Evolutionary conservation across 208 protist species (phyloP), one percentile per base, ranked within the genome.

Genomic region (Trichomonas gallinae): DNA sequence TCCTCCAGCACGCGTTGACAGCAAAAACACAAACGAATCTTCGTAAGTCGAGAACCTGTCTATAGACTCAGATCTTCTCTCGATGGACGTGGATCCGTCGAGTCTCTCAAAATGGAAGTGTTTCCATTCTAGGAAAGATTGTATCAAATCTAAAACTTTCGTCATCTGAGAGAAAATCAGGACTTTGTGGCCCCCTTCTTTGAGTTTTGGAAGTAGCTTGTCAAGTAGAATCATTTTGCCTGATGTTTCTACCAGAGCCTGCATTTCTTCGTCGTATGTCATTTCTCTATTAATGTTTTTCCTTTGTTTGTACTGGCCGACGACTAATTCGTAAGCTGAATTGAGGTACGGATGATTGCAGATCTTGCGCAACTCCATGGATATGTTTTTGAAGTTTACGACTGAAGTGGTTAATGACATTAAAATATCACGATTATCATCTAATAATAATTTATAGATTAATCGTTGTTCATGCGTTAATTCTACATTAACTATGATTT

Each of bases 81-180:
- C 96, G 31, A 96, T 96, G 45, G 96, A 88, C 17, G 96, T 91
- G 10, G 46, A 44, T n/a, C 97, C 96, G 85, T 97, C 96, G 17
- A 97, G 87, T 51, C 97, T 13, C 44, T 96, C 96, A n/a, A 97
- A 97, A 10, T 63, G 1, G 87, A 96, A 96, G 15, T 88, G 9
- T 96, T 36, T 10, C 21, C 36, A 83, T 45, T 31, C 45, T 81
- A 81, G 26, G 48, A 97, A 98, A 48, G 97, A 96, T 44, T 98
- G 97, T 49, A 98, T 97, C 51, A 98, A 97, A 96, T 98, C 97
- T 26, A 98, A 96, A 88, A 98, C 63, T 51, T 97, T 81, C 38
- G 97, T 97, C 97, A 99, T 99, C 97, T 99, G 99, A 15, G 98
- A 99, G 97, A 99, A 99, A 81, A 99, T 99, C 42, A 99, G 98